Evolutionary conservation across 768 basidiomycete genomes (phyloP), one percentile per base, ranked within the genome.

Genomic region (Hygrophoropsis aurantiaca): DNA sequence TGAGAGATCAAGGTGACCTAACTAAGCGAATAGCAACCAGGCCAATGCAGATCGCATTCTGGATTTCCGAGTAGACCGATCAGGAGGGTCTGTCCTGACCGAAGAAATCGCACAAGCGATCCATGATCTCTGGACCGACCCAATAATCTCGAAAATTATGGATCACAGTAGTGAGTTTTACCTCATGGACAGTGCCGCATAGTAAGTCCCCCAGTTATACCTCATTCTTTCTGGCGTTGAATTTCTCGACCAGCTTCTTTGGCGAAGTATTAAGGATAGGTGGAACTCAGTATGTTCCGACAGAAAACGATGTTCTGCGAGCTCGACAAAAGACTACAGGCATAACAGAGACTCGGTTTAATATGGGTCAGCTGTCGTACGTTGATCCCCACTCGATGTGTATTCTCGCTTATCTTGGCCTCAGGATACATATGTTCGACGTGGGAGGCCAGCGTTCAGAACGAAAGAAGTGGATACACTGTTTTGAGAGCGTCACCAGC

Each of bases 171-270:
- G 73, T 61, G 85, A 93, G 45, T 95, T 95, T 58, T 94, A 95
- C 61, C 73, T 97, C 11, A 95, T 94, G 91, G 94, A 97, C 61
- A 89, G 82, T n/a, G 94, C 94, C 0, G 74, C 75, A 36, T 95
- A 95, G 90, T 91, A 56, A 61, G 87, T 78, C 10, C 20, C 8
- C 3, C 5, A 42, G 16, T 21, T 13, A 24, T 1, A 34, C 41
- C 9, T 5, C 7, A 13, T 30, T 30, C 13, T 24, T 32, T 0
- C 24, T 40, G 19, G 18, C 41, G 19, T 54, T 50, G 16, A 53
- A 11, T 8, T 2, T 1, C 7, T 13, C 8, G 10, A 34, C 16
- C 50, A 93, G 90, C 66, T 97, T 97, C 70, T 94, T 97, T 68
- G 74, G 76, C 10, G 82, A 92, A 44, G 85, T 93, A 9, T 68